Conservation (phyloP, 495 filamentous ascomycete genomes). For the Podospora pseudoanserina region DNA sequence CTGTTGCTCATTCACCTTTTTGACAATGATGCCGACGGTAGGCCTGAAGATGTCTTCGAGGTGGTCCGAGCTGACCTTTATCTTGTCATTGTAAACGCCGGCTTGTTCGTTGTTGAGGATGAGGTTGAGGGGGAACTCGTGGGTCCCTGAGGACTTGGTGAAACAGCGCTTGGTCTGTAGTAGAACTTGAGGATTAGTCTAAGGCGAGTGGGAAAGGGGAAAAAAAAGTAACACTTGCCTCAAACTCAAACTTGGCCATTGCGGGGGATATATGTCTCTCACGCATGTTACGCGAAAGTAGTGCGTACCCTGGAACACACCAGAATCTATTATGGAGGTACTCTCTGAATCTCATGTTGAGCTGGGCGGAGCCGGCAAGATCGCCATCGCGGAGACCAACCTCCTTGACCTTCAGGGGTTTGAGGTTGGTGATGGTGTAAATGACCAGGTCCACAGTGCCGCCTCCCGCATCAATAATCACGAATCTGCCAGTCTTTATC, state of each 20-base stretch:
- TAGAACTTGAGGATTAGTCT: no score
- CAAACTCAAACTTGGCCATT: no score
- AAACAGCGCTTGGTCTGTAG: not conserved
- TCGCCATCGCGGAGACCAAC: slow-evolving; percentile 49
- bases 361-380: slow-evolving; percentile 54
- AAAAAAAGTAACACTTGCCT: no score
- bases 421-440: slow-evolving; percentile 50
- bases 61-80: slow-evolving; percentile 28
- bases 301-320: slow-evolving; percentile 25
- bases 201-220: no score
- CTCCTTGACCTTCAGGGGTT: slow-evolving; percentile 49
- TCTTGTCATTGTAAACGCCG: not conserved
- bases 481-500: slow-evolving; percentile 35
- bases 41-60: slow-evolving; percentile 54
- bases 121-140: not conserved
- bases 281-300: not conserved
- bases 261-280: no score
- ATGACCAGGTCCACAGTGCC: slow-evolving; percentile 58
- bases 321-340: slow-evolving; percentile 40
- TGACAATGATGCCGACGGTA: slow-evolving; percentile 54
- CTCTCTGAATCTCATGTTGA: slow-evolving; percentile 49
- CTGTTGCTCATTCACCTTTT: slow-evolving; percentile 59
- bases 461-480: slow-evolving; percentile 57
- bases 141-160: not conserved
- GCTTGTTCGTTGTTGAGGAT: not conserved